These are phyloP conservation scores for Russula emetica DNA, from an alignment of 768 basidiomycete species.

Conservation along the genomic window DNA sequence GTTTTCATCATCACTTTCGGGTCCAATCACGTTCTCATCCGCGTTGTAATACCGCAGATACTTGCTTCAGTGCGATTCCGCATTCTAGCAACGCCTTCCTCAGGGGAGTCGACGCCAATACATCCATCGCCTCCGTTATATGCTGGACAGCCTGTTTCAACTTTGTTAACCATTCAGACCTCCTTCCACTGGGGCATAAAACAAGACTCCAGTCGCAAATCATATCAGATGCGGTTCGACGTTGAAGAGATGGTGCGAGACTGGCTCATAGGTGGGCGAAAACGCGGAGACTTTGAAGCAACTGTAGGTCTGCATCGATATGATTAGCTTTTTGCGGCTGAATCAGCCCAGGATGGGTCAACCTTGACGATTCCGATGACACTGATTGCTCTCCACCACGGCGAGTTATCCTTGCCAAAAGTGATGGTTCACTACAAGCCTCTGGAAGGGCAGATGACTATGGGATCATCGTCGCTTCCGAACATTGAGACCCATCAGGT, in stretches of 20 bases:
- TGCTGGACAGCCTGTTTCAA: slow-evolving; percentile 83
- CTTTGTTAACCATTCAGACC: slow-evolving; percentile 59
- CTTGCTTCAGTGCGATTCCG: slow-evolving; percentile 55
- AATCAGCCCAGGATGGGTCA: slow-evolving; percentile 49
- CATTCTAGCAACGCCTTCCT: slow-evolving; percentile 45
- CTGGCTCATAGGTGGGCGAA: slow-evolving; percentile 87
- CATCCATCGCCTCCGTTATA: slow-evolving; percentile 43
- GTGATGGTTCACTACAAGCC: slow-evolving; percentile 61
- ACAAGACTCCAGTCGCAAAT: slow-evolving; percentile 37
- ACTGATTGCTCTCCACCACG: slow-evolving; percentile 83
- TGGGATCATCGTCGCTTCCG: slow-evolving; percentile 57
- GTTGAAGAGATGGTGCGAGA: slow-evolving; percentile 75
- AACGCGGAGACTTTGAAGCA: slow-evolving; percentile 77
- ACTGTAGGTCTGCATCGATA: slow-evolving; percentile 45
- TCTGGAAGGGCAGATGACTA: slow-evolving; percentile 46
- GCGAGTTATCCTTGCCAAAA: slow-evolving; percentile 72
- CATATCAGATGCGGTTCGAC: slow-evolving; percentile 69
- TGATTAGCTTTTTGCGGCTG: neutral
- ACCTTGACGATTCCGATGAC: slow-evolving; percentile 61
- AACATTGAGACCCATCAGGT: slow-evolving; percentile 76
- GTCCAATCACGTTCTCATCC: slow-evolving; percentile 16
- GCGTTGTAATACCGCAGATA: slow-evolving; percentile 43
- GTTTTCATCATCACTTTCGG: slow-evolving; percentile 30
- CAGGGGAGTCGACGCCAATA: slow-evolving; percentile 31
- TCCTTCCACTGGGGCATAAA: slow-evolving; percentile 73